A percentile compares a stretch with the other conserved stretches of the same genome.
These are phyloP conservation scores for Amylostereum areolatum DNA, from an alignment of 1,284 basidiomycete genomes.

Conservation along the genomic window DNA sequence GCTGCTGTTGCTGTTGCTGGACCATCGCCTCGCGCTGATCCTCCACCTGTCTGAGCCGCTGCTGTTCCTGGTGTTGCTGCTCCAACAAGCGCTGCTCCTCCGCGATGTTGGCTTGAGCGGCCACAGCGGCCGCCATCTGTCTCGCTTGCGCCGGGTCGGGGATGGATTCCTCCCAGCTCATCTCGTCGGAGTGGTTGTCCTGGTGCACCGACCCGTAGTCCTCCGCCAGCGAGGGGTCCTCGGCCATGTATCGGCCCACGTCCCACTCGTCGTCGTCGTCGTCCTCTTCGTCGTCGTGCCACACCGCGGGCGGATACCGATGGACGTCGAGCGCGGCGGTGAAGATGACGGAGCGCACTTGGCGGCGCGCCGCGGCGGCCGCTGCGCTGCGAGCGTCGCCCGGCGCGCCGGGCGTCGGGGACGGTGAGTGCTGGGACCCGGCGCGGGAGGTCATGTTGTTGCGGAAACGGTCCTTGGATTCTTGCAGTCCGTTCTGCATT, in stretches of 20 bases:
- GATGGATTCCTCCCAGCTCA: conserved; percentile 70
- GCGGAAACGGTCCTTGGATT: conserved; percentile 44
- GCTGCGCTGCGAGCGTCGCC: conserved; percentile 16
- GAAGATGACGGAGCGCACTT: conserved; percentile 44
- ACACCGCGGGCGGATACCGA: conserved; percentile 74
- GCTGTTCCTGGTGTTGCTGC: conserved; percentile 9
- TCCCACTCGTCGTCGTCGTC: conserved; percentile 72
- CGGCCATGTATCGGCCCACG: conserved; percentile 65
- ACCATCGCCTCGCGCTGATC: conserved; percentile 18
- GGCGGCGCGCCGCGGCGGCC: conserved; percentile 24
- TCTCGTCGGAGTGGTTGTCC: conserved; percentile 21
- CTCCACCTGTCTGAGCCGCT: conserved; percentile 21
- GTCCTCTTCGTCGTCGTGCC: conserved; percentile 77
- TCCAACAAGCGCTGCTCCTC: conserved; percentile 14
- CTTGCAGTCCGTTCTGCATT: conserved; percentile 43
- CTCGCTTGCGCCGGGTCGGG: conserved; percentile 41
- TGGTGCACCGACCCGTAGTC: conserved; percentile 31
- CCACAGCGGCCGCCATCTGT: conserved; percentile 15
- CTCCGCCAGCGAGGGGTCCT: conserved; percentile 56
- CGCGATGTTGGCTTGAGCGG: conserved; percentile 8
- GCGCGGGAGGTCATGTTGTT: conserved; percentile 44
- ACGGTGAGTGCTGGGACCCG: conserved; percentile 38
- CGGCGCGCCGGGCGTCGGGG: conserved; percentile 33
- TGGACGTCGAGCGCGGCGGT: conserved; percentile 53
- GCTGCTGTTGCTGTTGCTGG: conserved; percentile 18